Evolutionary conservation across 1,284 basidiomycete genomes (phyloP).

Genomic region (Porodaedalea pini): DNA sequence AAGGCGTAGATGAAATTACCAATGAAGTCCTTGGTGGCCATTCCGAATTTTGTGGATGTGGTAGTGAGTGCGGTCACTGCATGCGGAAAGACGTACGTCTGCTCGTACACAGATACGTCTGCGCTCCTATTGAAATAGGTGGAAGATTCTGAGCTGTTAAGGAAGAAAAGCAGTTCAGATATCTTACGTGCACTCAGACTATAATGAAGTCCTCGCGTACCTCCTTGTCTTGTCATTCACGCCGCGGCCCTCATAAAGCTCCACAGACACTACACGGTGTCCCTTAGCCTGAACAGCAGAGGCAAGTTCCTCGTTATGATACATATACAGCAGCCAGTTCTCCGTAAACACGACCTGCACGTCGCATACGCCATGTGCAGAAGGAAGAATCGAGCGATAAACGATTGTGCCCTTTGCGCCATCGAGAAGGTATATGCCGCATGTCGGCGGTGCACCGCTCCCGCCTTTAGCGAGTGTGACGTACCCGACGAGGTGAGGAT

Average conservation of each 20-base stretch:
- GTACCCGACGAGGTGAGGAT: conserved; percentile 73
- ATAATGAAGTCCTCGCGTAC: conserved; percentile 38
- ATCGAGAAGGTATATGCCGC: conserved; percentile 77
- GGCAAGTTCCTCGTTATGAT: conserved; percentile 57
- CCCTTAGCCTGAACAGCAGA: conserved; percentile 58
- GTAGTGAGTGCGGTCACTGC: conserved; percentile 67
- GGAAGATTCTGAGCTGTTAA: conserved; percentile 64
- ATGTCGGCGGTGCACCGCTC: conserved; percentile 31
- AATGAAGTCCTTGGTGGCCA: conserved; percentile 83
- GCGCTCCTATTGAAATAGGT: conserved; percentile 56
- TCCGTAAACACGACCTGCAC: conserved; percentile 73
- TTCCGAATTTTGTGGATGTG: conserved; percentile 85
- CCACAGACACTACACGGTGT: conserved; percentile 72
- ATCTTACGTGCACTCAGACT: neutral
- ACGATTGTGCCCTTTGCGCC: conserved; percentile 72
- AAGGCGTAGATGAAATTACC: conserved; percentile 42
- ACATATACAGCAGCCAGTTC: conserved; percentile 93
- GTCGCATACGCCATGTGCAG: conserved; percentile 47
- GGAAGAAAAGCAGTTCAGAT: conserved; percentile 11
- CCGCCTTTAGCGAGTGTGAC: conserved; percentile 45
- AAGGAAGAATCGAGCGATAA: conserved; percentile 59
- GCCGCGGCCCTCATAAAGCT: conserved; percentile 77
- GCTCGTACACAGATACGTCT: conserved; percentile 57
- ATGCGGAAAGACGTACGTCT: conserved; percentile 70
- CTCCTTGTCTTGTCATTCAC: conserved; percentile 67